Conservation (phyloP, 495 filamentous ascomycete species). For the Geoglossum glabrum region DNA sequence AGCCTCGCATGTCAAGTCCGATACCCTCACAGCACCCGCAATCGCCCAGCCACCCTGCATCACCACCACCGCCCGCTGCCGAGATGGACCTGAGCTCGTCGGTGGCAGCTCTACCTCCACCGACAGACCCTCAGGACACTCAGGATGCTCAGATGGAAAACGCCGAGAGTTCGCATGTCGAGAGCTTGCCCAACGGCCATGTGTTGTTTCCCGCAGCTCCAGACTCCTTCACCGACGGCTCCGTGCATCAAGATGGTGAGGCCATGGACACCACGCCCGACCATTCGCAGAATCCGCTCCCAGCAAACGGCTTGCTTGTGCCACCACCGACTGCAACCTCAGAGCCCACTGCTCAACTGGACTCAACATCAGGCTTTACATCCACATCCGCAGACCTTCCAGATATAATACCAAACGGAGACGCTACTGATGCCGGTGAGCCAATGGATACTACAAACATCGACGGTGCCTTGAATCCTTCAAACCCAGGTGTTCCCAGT, state of each 20-base stretch:
- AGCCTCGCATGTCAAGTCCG: background rate
- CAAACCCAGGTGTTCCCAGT: background rate
- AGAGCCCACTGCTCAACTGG: background rate
- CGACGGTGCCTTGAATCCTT: background rate
- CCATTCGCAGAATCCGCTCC: background rate
- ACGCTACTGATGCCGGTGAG: background rate
- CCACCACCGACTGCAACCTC: background rate
- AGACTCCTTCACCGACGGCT: background rate
- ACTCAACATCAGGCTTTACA: background rate
- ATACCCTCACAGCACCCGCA: background rate
- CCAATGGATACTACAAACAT: constrained; percentile 1
- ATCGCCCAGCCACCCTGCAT: background rate
- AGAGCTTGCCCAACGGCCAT: background rate
- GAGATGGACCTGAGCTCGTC: constrained; percentile 5
- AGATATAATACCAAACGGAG: constrained; percentile 3
- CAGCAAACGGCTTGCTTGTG: background rate
- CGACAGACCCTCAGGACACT: background rate
- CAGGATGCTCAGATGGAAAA: constrained; percentile 1
- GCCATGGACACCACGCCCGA: background rate
- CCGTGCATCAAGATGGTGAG: background rate
- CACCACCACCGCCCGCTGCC: background rate
- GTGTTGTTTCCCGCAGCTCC: background rate
- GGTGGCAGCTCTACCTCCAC: background rate
- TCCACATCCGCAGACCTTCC: background rate
- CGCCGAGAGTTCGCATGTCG: background rate